Evolutionary conservation across 192 early-diverging fungal species (phyloP), one percentile per base, ranked within the genome.

Genomic region (Backusella liffmaniae): DNA sequence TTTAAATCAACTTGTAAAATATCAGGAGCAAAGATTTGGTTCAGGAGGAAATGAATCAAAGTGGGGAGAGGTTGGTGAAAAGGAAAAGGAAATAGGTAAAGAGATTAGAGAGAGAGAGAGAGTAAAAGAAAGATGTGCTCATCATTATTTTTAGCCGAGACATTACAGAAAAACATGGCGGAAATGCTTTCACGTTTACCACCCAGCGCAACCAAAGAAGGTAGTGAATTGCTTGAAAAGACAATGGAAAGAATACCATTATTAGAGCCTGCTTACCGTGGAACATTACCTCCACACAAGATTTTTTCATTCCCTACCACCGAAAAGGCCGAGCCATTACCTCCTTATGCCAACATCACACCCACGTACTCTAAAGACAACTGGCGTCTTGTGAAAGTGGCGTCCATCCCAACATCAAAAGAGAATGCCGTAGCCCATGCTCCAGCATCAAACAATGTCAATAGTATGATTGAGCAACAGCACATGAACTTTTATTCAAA

Each of bases 11-110:
- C 51, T 89, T 16, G 59, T 83, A n/a, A 62, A 73, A 53, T 34
- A 84, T 29, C 88, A 89, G 68, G 83, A 89, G 23, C 80, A 84
- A 44, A 72, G 88, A 51, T 89, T 89, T 68, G 9, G 8, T 12
- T 62, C 21, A 62, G 70, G 67, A 29, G 77, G 71, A 23, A 77
- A 79, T 53, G 72, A 82, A 72, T 77, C 65, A 44, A 18, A 81
- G 23, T 56, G 56, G 39, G 12, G 26, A n/a, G 26, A 56, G 0
- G 35, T 70, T 26, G 74, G 44, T 37, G 71, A 77, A 29, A 76
- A 80, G 34, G 86, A 86, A 65, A 68, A 65, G 37, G 83, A 85
- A 41, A 77, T 83, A 30, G 85, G 87, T 87, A 85, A 75, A 72
- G 1, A 12, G 1, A 59, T 23, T 16, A 6, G 4, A 53, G 0